A percentile compares a stretch with the other conserved stretches of the same genome.
Evolutionary conservation across 176 grass and related monocot species (phyloP).

Genomic region (Musa itinerans): DNA sequence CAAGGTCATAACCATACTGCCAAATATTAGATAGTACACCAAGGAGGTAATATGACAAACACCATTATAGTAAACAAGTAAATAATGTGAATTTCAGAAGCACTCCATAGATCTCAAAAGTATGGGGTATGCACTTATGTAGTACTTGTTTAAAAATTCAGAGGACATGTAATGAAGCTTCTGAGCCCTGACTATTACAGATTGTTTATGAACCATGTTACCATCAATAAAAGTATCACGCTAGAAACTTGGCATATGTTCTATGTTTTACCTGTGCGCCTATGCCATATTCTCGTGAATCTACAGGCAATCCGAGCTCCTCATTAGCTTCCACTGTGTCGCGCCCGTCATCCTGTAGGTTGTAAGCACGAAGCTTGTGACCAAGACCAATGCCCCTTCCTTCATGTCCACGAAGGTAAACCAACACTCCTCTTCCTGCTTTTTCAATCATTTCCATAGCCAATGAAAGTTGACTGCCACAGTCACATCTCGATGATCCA

Average conservation of each 20-base stretch:
- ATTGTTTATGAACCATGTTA: not conserved
- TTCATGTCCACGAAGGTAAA: constrained; percentile 95
- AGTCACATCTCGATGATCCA: constrained; percentile 85
- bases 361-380: constrained; percentile 95
- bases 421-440: constrained; percentile 68
- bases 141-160: not conserved
- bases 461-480: constrained; percentile 69
- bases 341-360: constrained; percentile 73
- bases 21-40: too few species aligned
- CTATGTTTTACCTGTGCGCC: constrained; percentile 64
- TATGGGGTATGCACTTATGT: not conserved
- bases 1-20: too few species aligned
- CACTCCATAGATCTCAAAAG: too few species aligned
- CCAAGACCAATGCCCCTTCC: constrained; percentile 91
- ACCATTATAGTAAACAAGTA: too few species aligned
- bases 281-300: constrained; percentile 87
- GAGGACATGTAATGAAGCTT: too few species aligned
- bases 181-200: not conserved
- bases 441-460: constrained; percentile 93
- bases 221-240: not conserved
- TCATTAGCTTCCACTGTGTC: constrained; percentile 97
- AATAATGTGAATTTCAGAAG: too few species aligned
- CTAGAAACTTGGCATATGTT: constrained; percentile 1
- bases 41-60: too few species aligned
- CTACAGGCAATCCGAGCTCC: constrained; percentile 78